These are phyloP conservation scores for Pseudozyma flocculosa DNA, from an alignment of 1,284 basidiomycete species.

Conservation along the genomic window DNA sequence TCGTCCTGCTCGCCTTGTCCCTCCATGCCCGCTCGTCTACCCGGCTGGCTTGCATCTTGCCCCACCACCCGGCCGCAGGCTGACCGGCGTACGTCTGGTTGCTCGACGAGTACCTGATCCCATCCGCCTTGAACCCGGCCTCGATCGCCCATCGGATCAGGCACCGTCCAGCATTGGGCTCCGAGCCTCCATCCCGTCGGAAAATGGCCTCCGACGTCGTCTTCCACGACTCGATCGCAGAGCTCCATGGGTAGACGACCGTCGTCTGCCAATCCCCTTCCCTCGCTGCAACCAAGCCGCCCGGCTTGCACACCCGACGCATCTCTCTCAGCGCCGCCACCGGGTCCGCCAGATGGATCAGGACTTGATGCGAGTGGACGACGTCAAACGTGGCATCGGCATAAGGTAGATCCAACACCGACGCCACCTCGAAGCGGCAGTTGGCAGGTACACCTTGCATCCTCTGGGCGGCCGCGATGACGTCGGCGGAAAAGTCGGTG, in stretches of 20 bases:
- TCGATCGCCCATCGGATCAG: constrained; percentile 21
- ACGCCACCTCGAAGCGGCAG: constrained; percentile 10
- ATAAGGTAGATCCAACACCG: constrained; percentile 18
- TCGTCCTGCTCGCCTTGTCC: constrained; percentile 13
- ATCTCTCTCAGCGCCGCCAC: constrained; percentile 20
- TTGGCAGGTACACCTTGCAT: not conserved
- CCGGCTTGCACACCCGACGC: constrained; percentile 22
- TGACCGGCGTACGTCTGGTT: constrained; percentile 18
- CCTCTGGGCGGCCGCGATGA: constrained; percentile 14
- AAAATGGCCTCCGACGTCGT: constrained; percentile 7
- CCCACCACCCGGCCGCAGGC: constrained; percentile 18
- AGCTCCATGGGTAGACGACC: constrained; percentile 8
- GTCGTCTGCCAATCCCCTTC: constrained; percentile 14
- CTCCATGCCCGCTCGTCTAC: constrained; percentile 13
- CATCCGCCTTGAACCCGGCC: constrained; percentile 10
- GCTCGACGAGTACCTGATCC: constrained; percentile 19
- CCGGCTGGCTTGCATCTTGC: constrained; percentile 20
- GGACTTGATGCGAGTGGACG: constrained; percentile 25
- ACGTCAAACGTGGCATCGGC: constrained; percentile 18
- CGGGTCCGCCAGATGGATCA: constrained; percentile 18
- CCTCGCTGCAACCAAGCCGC: constrained; percentile 18
- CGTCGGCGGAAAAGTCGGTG: constrained; percentile 16
- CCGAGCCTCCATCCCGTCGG: constrained; percentile 12
- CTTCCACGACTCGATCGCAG: constrained; percentile 10
- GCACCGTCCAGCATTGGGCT: constrained; percentile 21